Evolutionary conservation across 768 basidiomycete species (phyloP), one percentile per base, ranked within the genome.

Genomic region (Cystobasidium ongulense): DNA sequence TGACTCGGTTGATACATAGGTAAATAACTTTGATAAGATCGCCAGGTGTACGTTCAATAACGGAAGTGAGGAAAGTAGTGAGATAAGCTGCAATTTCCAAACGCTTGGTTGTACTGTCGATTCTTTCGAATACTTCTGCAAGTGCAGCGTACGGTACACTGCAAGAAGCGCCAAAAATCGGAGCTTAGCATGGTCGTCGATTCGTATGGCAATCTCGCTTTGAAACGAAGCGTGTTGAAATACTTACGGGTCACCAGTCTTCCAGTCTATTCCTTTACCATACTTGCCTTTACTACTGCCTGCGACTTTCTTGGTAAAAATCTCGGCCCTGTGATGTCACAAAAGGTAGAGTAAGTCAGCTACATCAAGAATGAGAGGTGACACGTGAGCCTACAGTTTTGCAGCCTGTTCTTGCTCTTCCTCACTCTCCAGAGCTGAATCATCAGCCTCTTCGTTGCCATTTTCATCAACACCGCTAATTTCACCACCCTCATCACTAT

Each of bases 71-170:
- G 80, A 98, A 93, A 0, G 89, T 85, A 0, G 93, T 98, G 10
- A 99, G 86, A 74, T 92, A 84, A 0, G 91, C 86, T 1, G 87
- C 90, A 81, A 98, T 99, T 81, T 96, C 93, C 57, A 96, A 82
- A 23, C 96, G 89, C 79, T 97, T 98, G 0, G 93, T 97, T 10
- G 96, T 99, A 3, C 87, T 87, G 81, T 96, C 94, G 75, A 99
- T 98, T 35, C 90, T 82, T 21, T 88, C 85, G 80, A 98, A 98
- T 0, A 89, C 87, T 76, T 91, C 89, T 10, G 92, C 87, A 39
- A 99, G 85, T 5, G 96, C 91, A 21, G 91, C 89, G 80, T 99
- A 99, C 0, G 96, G 96, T 13, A 97, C 89, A 1, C 94, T 97
- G 74, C n/a, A n/a, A n/a, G n/a, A n/a, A n/a, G n/a, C n/a, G n/a